phyloP scores from a whole-genome alignment of 495 filamentous ascomycete species.

The Penicillium paxilli region DNA sequence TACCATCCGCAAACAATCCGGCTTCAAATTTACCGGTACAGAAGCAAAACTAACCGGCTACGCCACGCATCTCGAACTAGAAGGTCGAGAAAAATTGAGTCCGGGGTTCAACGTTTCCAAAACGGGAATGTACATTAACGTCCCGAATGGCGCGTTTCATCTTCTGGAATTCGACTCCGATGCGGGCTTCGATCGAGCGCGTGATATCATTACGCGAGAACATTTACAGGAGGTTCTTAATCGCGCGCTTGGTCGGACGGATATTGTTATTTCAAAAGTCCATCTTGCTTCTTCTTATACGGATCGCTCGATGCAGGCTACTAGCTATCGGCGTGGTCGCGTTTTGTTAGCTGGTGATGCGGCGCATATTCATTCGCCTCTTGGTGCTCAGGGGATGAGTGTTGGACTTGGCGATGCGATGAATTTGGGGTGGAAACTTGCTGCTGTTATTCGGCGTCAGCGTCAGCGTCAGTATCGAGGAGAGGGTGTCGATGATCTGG shows the following conservation, averaged over 20 bases:
- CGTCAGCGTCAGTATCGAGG: slow-evolving; percentile 14
- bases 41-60: slow-evolving; percentile 23
- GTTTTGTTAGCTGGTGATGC: slow-evolving; percentile 51
- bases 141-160: slow-evolving; percentile 5
- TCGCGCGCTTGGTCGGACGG: slow-evolving; percentile 19
- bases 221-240: slow-evolving; percentile 27
- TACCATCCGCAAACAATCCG: slow-evolving; percentile 15
- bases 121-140: slow-evolving; percentile 16
- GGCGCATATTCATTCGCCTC: slow-evolving; percentile 47
- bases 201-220: slow-evolving; percentile 22
- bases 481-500: background rate
- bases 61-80: slow-evolving; percentile 11
- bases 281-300: slow-evolving; percentile 26
- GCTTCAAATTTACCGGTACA: slow-evolving; percentile 21
- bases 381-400: slow-evolving; percentile 52
- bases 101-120: slow-evolving; percentile 19
- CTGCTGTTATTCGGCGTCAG: slow-evolving; percentile 25
- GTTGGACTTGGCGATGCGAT: slow-evolving; percentile 49
- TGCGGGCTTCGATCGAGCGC: slow-evolving; percentile 20
- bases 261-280: slow-evolving; percentile 23
- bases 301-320: slow-evolving; percentile 29
- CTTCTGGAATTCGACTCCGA: slow-evolving; percentile 34
- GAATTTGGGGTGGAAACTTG: slow-evolving; percentile 51
- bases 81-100: slow-evolving; percentile 18
- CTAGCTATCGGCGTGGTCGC: slow-evolving; percentile 24